Base-by-base conservation (phyloP, 1,284 basidiomycete genomes). In the Chiua sp. region DNA sequence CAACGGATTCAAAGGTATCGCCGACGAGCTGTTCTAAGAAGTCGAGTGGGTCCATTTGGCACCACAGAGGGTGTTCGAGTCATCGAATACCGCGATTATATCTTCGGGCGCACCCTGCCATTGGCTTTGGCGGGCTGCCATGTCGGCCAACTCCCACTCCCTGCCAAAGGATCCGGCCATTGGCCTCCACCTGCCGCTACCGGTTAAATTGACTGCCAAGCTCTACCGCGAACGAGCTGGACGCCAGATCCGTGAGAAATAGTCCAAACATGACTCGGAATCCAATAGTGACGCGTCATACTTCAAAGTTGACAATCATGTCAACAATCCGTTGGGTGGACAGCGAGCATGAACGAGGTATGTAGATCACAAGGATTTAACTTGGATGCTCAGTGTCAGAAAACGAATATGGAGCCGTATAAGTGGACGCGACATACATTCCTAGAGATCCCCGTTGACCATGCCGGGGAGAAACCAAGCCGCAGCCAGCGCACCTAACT, bases 101-200 rank as follows among this genome's bases (percentile, higher is more conserved):
- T 22, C 16, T 42, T n/a, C 20, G n/a, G 7, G 32, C 6, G 5
- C 20, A 20, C 32, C 35, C 28, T 15, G 51, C 48, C 53, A 46
- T 56, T 53, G 47, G 54, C 35, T 48, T 44, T 53, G 58, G 66
- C 49, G 44, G 66, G 35, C 57, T 55, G 57, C 68, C 64, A 65
- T 28, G 1, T 8, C 4, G 7, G 53, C 63, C 63, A 55, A 50
- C 7, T 4, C 30, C 6, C 30, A n/a, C 2, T 8, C n/a, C 16
- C n/a, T n/a, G n/a, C n/a, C n/a, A n/a, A n/a, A n/a, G n/a, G n/a
- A 18, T 20, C 39, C 30, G 16, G 47, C 5, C n/a, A 13, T 35
- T 23, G 52, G 35, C 35, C 15, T 18, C 55, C 18, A 26, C 55
- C n/a, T 16, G 56, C 51, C 64, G 54, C 28, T 23, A 4, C 52